A percentile compares a stretch with the other conserved stretches of the same genome.
phyloP scores from a whole-genome alignment of 2,329 filamentous ascomycete species.

The Aureobasidium zeae region DNA sequence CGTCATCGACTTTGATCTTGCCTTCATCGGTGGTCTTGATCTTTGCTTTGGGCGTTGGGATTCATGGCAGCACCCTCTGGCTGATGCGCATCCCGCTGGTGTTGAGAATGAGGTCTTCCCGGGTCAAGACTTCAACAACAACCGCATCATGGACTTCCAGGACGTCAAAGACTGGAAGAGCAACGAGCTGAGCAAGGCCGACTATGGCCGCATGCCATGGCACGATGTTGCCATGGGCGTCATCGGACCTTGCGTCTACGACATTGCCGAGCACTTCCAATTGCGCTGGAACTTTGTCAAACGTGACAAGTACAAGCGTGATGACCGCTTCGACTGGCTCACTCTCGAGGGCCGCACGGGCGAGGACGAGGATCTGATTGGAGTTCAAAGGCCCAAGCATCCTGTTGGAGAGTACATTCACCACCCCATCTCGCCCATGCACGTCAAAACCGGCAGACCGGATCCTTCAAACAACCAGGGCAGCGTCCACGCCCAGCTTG shows the following conservation, averaged over 20 bases:
- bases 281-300: slow-evolving; percentile 96
- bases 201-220: slow-evolving; percentile 96
- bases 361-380: slow-evolving; percentile 74
- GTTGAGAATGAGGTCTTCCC: slow-evolving; percentile 80
- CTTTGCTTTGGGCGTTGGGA: slow-evolving; percentile 96
- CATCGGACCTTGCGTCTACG: slow-evolving; percentile 81
- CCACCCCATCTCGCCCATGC: slow-evolving; percentile 65
- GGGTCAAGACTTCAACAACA: slow-evolving; percentile 97
- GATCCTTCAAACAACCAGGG: slow-evolving; percentile 47
- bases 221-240: slow-evolving; percentile 90
- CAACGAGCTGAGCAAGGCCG: slow-evolving; percentile 84
- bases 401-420: slow-evolving; percentile 80
- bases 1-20: slow-evolving; percentile 81
- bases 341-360: slow-evolving; percentile 65
- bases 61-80: slow-evolving; percentile 68
- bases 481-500: slow-evolving; percentile 69
- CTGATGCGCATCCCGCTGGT: slow-evolving; percentile 79
- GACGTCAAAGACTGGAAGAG: slow-evolving; percentile 85
- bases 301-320: slow-evolving; percentile 94
- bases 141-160: slow-evolving; percentile 90
- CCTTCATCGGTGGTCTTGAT: slow-evolving; percentile 90
- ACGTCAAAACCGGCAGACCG: slow-evolving; percentile 48
- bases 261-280: slow-evolving; percentile 92
- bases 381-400: slow-evolving; percentile 79
- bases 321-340: slow-evolving; percentile 75